Percentiles rank a stretch among this genome's conserved stretches.
Evolutionary conservation across 2,329 filamentous ascomycete species (phyloP).

Genomic region (Claviceps sp.): DNA sequence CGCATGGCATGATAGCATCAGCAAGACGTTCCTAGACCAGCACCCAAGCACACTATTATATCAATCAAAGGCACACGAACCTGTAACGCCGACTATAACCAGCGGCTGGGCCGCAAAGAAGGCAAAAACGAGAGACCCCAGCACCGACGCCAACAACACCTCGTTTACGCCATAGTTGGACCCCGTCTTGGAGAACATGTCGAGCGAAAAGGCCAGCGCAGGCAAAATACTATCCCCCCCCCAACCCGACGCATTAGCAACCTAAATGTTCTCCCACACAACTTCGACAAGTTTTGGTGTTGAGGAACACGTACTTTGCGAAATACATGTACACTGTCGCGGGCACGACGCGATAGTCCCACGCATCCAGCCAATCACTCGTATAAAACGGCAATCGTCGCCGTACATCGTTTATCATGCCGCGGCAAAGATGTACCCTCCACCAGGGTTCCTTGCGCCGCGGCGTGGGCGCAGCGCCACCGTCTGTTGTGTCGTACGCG

Average conservation of each 20-base stretch:
- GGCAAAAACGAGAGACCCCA: constrained; percentile 71
- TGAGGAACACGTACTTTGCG: constrained; percentile 52
- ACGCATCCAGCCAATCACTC: constrained; percentile 77
- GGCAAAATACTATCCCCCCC: constrained; percentile 55
- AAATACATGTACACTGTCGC: constrained; percentile 92
- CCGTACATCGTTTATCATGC: constrained; percentile 67
- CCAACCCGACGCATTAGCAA: neutral
- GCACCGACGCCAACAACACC: constrained; percentile 71
- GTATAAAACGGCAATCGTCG: constrained; percentile 63
- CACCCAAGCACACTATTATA: neutral
- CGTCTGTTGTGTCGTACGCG: neutral
- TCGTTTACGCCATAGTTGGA: constrained; percentile 85
- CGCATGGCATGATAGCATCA: neutral
- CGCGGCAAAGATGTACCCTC: constrained; percentile 60
- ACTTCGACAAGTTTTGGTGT: no score
- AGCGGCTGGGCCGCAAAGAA: constrained; percentile 71
- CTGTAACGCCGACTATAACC: constrained; percentile 83
- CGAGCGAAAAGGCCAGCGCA: constrained; percentile 75
- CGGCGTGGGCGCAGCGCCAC: neutral
- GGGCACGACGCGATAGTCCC: constrained; percentile 80
- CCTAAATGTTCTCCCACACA: no score
- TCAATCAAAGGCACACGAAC: constrained; percentile 19
- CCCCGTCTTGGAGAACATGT: constrained; percentile 84
- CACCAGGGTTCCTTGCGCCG: constrained; percentile 42
- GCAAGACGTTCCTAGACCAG: neutral